Evolutionary conservation across 202 grass and related monocot species (phyloP).

Genomic region (Hordeum pubiflorum): DNA sequence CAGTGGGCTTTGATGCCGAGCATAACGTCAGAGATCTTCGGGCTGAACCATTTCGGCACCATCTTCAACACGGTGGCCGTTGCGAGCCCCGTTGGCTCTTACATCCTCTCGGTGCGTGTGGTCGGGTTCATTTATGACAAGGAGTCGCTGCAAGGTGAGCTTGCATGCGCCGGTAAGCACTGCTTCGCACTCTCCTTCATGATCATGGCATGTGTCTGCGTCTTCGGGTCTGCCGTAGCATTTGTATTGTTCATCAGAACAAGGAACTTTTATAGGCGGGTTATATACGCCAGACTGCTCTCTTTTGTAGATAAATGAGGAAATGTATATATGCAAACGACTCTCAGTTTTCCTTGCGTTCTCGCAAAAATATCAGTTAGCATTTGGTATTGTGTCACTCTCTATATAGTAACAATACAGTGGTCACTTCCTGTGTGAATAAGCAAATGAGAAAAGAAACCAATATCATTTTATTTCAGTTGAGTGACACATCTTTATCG

Average conservation of each 20-base stretch:
- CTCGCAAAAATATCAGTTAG: not conserved
- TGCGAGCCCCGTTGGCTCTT: slow-evolving; percentile 74
- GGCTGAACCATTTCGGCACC: slow-evolving; percentile 68
- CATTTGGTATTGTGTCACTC: not conserved
- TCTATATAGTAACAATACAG: not conserved
- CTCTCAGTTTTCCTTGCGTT: not conserved
- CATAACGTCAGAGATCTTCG: slow-evolving; percentile 81
- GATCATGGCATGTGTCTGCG: slow-evolving; percentile 54
- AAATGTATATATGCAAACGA: not conserved
- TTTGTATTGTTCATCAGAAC: slow-evolving; percentile 54
- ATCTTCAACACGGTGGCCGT: slow-evolving; percentile 77
- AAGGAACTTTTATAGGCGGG: slow-evolving; percentile 56
- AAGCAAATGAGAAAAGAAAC: not conserved
- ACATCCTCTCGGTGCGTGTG: slow-evolving; percentile 64
- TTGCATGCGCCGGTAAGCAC: slow-evolving; percentile 42
- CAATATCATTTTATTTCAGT: not conserved
- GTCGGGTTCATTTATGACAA: slow-evolving; percentile 79
- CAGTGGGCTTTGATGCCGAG: slow-evolving; percentile 92
- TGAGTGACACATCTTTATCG: not conserved
- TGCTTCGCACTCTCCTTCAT: slow-evolving; percentile 66
- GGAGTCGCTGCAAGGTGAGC: slow-evolving; percentile 32
- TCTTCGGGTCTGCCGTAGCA: slow-evolving; percentile 37
- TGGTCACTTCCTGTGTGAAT: not conserved
- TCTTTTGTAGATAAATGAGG: slow-evolving; percentile 18
- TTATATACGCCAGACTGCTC: slow-evolving; percentile 40